Evolutionary conservation across 2,329 filamentous ascomycete genomes (phyloP).

Genomic region (Trichoderma atrobrunneum): DNA sequence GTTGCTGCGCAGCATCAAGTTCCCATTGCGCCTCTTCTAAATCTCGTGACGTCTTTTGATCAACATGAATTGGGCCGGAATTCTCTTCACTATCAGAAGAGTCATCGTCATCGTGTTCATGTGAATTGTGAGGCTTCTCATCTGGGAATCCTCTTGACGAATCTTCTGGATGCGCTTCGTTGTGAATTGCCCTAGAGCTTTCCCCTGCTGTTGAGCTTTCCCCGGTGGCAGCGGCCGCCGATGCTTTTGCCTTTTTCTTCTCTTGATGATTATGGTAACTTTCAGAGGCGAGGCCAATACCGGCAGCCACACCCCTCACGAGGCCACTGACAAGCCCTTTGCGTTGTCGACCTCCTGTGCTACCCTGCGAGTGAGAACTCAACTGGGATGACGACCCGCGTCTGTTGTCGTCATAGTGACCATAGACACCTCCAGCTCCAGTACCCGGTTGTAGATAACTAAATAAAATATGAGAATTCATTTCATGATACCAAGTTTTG

Average conservation of each 20-base stretch:
- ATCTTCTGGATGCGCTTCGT: not conserved
- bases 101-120: not conserved
- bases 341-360: not conserved
- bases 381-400: not conserved
- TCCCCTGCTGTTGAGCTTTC: not conserved
- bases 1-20: conserved; percentile 19
- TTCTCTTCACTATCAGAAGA: not conserved
- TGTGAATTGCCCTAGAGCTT: not conserved
- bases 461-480: not conserved
- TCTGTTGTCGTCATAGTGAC: not conserved
- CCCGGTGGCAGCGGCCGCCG: not conserved
- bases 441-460: not conserved
- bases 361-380: conserved; percentile 4
- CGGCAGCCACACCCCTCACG: conserved; percentile 10
- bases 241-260: conserved; percentile 4
- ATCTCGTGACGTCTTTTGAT: conserved; percentile 6
- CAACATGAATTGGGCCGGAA: not conserved
- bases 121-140: not conserved
- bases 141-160: not conserved
- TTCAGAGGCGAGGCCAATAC: conserved; percentile 17
- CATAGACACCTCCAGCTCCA: not conserved
- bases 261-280: conserved; percentile 17
- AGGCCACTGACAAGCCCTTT: conserved; percentile 3
- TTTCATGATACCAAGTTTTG: not conserved
- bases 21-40: conserved; percentile 20